Percentiles rank a stretch among this genome's conserved stretches.
phyloP scores from a whole-genome alignment of 2,329 filamentous ascomycete genomes.

The Clarireedia sp. region DNA sequence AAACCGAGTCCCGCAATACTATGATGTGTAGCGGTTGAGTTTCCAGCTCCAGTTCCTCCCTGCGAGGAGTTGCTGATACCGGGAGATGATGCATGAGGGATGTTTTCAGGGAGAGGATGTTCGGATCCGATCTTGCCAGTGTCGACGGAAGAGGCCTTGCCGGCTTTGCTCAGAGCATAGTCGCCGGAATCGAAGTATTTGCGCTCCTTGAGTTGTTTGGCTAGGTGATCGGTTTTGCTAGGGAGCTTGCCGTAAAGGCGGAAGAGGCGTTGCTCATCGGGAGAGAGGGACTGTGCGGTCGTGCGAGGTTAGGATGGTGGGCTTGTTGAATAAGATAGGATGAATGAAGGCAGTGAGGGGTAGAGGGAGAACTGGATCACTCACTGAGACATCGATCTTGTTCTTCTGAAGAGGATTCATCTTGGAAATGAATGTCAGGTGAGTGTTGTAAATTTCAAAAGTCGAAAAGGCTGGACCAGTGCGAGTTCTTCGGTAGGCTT shows the following conservation, averaged over 20 bases:
- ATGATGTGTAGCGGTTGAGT: slow-evolving; percentile 22
- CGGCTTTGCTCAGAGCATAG: slow-evolving; percentile 93
- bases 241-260: slow-evolving; percentile 96
- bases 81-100: slow-evolving; percentile 76
- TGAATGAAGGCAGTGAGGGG: not conserved
- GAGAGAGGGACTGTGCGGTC: slow-evolving; percentile 65
- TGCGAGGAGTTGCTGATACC: slow-evolving; percentile 32
- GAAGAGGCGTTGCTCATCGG: slow-evolving; percentile 94
- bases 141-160: slow-evolving; percentile 89
- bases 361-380: slow-evolving; percentile 31
- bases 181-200: slow-evolving; percentile 98
- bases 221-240: slow-evolving; percentile 89
- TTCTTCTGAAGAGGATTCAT: slow-evolving; percentile 99
- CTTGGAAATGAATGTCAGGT: slow-evolving; percentile 25
- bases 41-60: slow-evolving; percentile 36
- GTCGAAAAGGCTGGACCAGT: not conserved
- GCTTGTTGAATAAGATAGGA: slow-evolving; percentile 9
- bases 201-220: slow-evolving; percentile 98
- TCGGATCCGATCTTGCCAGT: slow-evolving; percentile 90
- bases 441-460: not conserved
- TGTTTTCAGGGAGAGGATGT: slow-evolving; percentile 91
- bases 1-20: slow-evolving; percentile 37
- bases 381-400: slow-evolving; percentile 92
- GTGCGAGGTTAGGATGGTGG: not conserved
- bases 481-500: no score